These are phyloP conservation scores for Phytopythium aichiense DNA, from an alignment of 352 stramenopile species.

Conservation along the genomic window DNA sequence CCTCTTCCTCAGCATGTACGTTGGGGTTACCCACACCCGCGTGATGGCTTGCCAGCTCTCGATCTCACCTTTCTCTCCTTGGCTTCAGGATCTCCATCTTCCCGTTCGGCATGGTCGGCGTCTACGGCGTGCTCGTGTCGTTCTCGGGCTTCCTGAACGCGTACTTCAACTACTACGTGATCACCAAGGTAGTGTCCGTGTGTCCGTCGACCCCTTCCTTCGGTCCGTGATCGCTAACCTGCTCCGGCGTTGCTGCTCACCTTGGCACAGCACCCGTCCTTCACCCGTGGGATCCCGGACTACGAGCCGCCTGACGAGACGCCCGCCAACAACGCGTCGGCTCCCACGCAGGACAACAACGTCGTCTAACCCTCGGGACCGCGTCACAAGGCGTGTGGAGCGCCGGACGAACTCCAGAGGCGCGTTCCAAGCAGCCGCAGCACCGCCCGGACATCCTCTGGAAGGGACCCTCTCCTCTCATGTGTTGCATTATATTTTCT, in stretches of 20 bases:
- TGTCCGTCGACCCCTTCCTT: background rate
- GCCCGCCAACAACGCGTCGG: conserved; percentile 18
- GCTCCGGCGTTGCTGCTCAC: background rate
- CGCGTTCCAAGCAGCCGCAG: background rate
- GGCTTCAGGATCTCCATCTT: conserved; percentile 83
- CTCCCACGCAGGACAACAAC: conserved; percentile 26
- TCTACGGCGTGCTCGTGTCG: conserved; percentile 79
- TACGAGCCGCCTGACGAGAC: conserved; percentile 71
- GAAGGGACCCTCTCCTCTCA: background rate
- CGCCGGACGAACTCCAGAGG: background rate
- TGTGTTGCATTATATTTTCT: conserved; percentile 6
- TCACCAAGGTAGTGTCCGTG: conserved; percentile 53
- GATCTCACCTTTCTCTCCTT: background rate
- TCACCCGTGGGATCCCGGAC: conserved; percentile 78
- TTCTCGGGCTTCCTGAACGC: conserved; percentile 75
- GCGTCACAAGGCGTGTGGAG: background rate
- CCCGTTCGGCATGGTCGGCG: conserved; percentile 77
- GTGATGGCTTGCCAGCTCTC: background rate
- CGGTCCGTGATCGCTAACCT: background rate
- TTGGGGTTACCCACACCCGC: background rate
- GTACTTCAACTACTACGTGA: conserved; percentile 91
- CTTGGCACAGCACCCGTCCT: conserved; percentile 55
- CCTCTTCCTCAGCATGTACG: conserved; percentile 84
- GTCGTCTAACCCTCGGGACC: conserved; percentile 22
- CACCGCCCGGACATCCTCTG: background rate